Evolutionary conservation across 2,329 filamentous ascomycete species (phyloP), one percentile per base, ranked within the genome.

Genomic region (Clonostachys solani): DNA sequence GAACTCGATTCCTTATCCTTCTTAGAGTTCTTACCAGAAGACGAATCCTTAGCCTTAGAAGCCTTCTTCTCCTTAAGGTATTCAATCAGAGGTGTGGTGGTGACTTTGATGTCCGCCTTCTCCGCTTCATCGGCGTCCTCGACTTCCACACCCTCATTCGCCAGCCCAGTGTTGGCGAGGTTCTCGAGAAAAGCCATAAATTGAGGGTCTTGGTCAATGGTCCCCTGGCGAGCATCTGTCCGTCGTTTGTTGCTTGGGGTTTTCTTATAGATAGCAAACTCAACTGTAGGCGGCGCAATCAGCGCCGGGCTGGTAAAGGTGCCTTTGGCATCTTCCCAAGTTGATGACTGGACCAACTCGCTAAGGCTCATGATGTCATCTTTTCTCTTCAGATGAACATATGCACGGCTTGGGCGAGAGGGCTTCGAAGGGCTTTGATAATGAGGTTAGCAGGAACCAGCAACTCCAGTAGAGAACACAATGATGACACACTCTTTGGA

Each of bases 131-230:
- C 69, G 5, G 51, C 59, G 6, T 65, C 63, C 15, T 77, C 71
- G 12, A 63, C 56, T n/a, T 81, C 66, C 7, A 55, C 45, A n/a
- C 54, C 54, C 33, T 68, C 75, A 45, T 74, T 79, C 6, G 69
- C 58, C 2, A 70, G 68, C 9, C 67, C 65, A 2, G 80, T 80
- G 55, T 95, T 90, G 2, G 92, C 95, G 42, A 97, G 77, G 46
- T 81, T 87, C 63, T 95, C 88, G 8, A 99, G 77, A 63, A 97
- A 99, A 23, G 85, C 83, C 73, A 96, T 95, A 58, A 96, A 99
- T 57, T 97, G 94, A 0, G 89, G 84, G 60, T 99, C 94, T 62
- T 96, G 91, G 58, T 99, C 94, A 55, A 99, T 97, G 4, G 91
- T 96, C 46, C 92, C 94, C 63, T 96, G 89, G 13, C 92, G 84